phyloP scores from a whole-genome alignment of 1,139 yeast genomes.

The Pichia sp. region DNA sequence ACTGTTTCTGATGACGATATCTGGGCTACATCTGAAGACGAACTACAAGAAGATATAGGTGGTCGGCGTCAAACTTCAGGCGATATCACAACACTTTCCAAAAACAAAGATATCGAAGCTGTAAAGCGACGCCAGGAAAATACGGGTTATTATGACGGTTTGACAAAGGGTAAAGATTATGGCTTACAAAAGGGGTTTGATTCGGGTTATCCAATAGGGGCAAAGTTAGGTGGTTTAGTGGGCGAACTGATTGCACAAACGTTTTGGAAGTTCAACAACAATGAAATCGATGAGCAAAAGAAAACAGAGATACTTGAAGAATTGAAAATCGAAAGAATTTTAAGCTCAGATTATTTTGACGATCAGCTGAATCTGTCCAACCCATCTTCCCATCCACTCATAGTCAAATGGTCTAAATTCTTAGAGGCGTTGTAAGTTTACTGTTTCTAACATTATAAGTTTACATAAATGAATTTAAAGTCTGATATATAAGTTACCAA shows the following conservation, averaged over 20 bases:
- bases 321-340: constrained; percentile 43
- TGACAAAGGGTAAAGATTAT: constrained; percentile 59
- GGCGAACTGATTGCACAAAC: constrained; percentile 58
- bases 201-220: constrained; percentile 70
- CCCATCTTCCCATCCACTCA: constrained; percentile 31
- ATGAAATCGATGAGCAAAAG: constrained; percentile 17
- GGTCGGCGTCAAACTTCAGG: not conserved
- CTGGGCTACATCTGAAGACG: constrained; percentile 9
- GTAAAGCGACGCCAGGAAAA: constrained; percentile 61
- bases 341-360: constrained; percentile 45
- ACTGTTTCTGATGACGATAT: not conserved
- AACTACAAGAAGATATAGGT: constrained; percentile 5
- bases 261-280: constrained; percentile 2
- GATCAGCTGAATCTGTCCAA: constrained; percentile 36
- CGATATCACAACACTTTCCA: not conserved
- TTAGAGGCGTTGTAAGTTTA: too few relatives aligned
- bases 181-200: constrained; percentile 79
- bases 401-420: constrained; percentile 31
- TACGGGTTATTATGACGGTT: constrained; percentile 81
- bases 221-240: constrained; percentile 53
- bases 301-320: constrained; percentile 38
- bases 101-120: constrained; percentile 22
- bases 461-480: not conserved
- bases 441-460: not conserved
- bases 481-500: constrained; percentile 45